Base-by-base conservation (phyloP, 352 stramenopile genomes). In the Globisporangium nunn region DNA sequence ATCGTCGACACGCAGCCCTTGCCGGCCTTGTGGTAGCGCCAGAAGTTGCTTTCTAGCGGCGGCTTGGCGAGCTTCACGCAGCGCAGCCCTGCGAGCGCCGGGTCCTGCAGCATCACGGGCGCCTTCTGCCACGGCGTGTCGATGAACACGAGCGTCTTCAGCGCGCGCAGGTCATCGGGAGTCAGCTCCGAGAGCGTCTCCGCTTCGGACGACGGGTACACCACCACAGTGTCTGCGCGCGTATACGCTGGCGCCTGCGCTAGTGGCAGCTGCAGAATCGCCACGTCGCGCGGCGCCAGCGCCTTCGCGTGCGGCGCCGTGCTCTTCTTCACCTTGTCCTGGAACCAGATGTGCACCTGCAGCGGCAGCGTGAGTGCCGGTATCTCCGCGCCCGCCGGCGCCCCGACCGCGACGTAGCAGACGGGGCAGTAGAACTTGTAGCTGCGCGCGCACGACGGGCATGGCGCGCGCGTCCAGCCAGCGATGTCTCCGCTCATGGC, bases 321-420 rank as follows among this genome's bases (percentile, higher is more conserved):
- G 71, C 85, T 95, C 67, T 95, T 95, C 66, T 91, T 91, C 56
- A 87, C 73, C 55, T 95, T 93, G 72, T 95, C 85, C 37, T 92
- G 85, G 60, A 95, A 95, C 72, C 78, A 87, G 49, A 95, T 83
- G 63, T 93, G 72, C 18, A 95, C 74, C 28, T 85, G 67, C 39
- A 95, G 59, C n/a, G 85, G 85, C 50, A 95, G 67, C 52, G 58
- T 64, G 8, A 92, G 66, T 41, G 63, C 53, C 33, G 85, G 85
- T 31, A 89, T 79, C 11, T 50, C 54, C 46, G 76, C 72, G 48
- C 63, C 62, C 23, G 75, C 58, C 0, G 85, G 81, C 4, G 70
- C 68, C n/a, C 82, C 81, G 49, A 95, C 52, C 6, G 78, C 52
- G 8, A 89, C 66, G 40, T 62, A 87, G 67, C 85, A 95, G 41